Conservation (phyloP, 2,329 filamentous ascomycete genomes). For the Bipolaris zeicola region DNA sequence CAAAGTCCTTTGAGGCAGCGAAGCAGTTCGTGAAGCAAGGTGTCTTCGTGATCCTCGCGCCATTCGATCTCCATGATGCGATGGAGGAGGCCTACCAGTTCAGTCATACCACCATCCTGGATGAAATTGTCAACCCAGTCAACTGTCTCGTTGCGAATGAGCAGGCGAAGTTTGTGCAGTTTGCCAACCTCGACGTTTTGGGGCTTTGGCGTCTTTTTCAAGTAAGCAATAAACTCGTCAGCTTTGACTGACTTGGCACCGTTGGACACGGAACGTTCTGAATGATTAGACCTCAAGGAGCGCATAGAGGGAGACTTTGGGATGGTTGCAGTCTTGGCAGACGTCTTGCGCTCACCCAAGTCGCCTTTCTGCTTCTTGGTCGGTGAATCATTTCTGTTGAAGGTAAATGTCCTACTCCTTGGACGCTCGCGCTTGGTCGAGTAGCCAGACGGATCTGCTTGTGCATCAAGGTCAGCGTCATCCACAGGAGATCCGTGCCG, state of each 20-base stretch:
- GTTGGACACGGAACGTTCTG: conserved; percentile 66
- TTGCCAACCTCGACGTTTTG: conserved; percentile 90
- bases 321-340: conserved; percentile 73
- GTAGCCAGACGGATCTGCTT: conserved; percentile 28
- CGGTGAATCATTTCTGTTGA: conserved; percentile 73
- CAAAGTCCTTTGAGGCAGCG: conserved; percentile 93
- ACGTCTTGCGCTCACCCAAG: conserved; percentile 55
- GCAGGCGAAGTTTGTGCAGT: conserved; percentile 85
- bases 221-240: conserved; percentile 83
- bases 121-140: conserved; percentile 95
- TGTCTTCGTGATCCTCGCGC: conserved; percentile 97
- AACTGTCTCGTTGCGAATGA: conserved; percentile 93
- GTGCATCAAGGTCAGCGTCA: conserved; percentile 15
- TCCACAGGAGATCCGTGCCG: conserved; percentile 37
- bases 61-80: conserved; percentile 96
- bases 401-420: conserved; percentile 78
- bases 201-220: conserved; percentile 80
- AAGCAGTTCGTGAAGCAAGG: conserved; percentile 86
- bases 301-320: conserved; percentile 67
- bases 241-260: conserved; percentile 76
- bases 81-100: conserved; percentile 83
- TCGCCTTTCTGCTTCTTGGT: conserved; percentile 75
- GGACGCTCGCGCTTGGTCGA: conserved; percentile 56
- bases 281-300: conserved; percentile 60
- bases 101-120: conserved; percentile 85